Evolutionary conservation across 495 filamentous ascomycete species (phyloP), one percentile per base, ranked within the genome.

Genomic region (Neohortaea acidophila): DNA sequence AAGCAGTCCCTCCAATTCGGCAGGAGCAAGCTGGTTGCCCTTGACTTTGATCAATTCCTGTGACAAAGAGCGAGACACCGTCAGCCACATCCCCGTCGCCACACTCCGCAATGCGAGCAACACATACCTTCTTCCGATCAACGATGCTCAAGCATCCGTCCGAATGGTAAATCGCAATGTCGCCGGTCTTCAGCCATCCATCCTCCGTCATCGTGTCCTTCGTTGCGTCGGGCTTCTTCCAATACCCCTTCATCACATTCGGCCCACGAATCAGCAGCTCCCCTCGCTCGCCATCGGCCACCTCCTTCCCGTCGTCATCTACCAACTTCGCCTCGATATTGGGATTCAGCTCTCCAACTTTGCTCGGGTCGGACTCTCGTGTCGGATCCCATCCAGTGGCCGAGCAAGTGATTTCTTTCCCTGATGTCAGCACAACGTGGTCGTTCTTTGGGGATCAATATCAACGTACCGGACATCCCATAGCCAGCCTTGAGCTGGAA

Each of bases 401-500:
- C 1, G 72, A 68, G 49, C 80, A 85, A 0, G 81, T 85, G 7
- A 71, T 51, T 15, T 36, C 14, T 34, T 41, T 50, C 25, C n/a
- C n/a, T n/a, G n/a, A n/a, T n/a, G n/a, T n/a, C n/a, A n/a, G n/a
- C n/a, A n/a, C n/a, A n/a, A n/a, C n/a, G n/a, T n/a, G n/a, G n/a
- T n/a, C n/a, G n/a, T n/a, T n/a, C n/a, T n/a, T n/a, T n/a, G n/a
- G n/a, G n/a, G n/a, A n/a, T n/a, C n/a, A n/a, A n/a, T n/a, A n/a
- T n/a, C n/a, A n/a, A n/a, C n/a, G n/a, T n/a, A n/a, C n/a, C n/a
- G n/a, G n/a, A n/a, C n/a, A 86, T 82, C 4, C 84, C 84, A 77
- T 81, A 91, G 0, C 80, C 84, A 51, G 91, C 84, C 36, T 73
- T 79, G 6, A 87, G 52, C 10, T 47, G 42, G 14, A 79, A 53